Evolutionary conservation across 2,329 filamentous ascomycete species (phyloP), one percentile per base, ranked within the genome.

Genomic region (Penicillium sp.): DNA sequence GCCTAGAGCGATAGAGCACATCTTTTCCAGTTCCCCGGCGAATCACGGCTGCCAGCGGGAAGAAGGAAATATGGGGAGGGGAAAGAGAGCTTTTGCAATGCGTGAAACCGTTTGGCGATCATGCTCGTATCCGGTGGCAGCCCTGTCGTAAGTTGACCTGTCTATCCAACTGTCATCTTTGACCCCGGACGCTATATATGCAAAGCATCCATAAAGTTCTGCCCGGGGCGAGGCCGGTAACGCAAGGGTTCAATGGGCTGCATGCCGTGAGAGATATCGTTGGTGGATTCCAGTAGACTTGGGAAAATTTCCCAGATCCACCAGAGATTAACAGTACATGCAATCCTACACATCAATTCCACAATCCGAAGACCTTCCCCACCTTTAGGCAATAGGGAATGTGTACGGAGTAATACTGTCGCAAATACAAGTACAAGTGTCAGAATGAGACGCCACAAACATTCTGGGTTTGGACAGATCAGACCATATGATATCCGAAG

Each of bases 91-190:
- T 41, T 29, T 27, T 45, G n/a, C 10, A 31, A 57, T 64, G 61
- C 50, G 55, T 54, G 53, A 59, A 59, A 58, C 58, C 60, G 61
- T 54, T 65, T 63, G 60, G 43, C 58, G 62, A 64, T 62, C 62
- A 59, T 58, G 58, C 32, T 48, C 32, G 42, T 56, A 55, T 55
- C 59, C 56, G 59, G n/a, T 38, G 36, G 39, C 39, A 10, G 47
- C 7, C 50, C 32, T 36, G 31, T 29, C 13, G 13, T 44, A 48
- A 48, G 41, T 39, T 46, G 57, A 61, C 41, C 41, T 45, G 42
- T 61, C 54, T 21, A 57, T 48, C 50, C 18, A 40, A 40, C 36
- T 53, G 43, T 55, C 44, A 54, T 40, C 44, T 31, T 49, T 40
- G 27, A 53, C 51, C 51, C 51, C 51, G 9, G 51, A 53, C n/a